Evolutionary conservation across 257 asterid species (phyloP).

Genomic region (Haberlea rhodopensis): DNA sequence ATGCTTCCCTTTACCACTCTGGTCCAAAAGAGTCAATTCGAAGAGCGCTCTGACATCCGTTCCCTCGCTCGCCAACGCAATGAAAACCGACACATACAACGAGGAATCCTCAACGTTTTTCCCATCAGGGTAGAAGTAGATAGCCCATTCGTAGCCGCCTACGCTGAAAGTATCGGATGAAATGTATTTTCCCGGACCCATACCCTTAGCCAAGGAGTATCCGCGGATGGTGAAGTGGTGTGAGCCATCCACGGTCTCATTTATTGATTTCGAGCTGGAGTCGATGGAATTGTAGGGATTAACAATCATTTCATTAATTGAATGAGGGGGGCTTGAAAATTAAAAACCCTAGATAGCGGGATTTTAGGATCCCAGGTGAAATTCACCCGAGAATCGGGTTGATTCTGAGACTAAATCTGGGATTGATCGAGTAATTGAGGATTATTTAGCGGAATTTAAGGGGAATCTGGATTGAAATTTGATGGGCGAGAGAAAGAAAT

Average conservation of each 20-base stretch:
- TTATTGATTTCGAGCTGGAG: slow-evolving; percentile 63
- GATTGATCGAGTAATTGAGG: neutral
- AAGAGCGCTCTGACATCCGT: slow-evolving; percentile 84
- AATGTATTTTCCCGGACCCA: slow-evolving; percentile 76
- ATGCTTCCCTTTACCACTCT: slow-evolving; percentile 83
- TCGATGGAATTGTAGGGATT: slow-evolving; percentile 33
- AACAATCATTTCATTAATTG: slow-evolving; percentile 47
- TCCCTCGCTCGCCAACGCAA: slow-evolving; percentile 84
- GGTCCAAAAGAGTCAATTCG: slow-evolving; percentile 77
- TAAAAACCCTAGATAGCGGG: slow-evolving; percentile 34
- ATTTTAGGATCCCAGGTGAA: neutral
- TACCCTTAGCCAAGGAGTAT: slow-evolving; percentile 84
- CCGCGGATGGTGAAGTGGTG: slow-evolving; percentile 80
- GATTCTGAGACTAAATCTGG: neutral
- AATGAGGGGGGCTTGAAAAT: slow-evolving; percentile 1
- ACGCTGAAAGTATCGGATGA: slow-evolving; percentile 70
- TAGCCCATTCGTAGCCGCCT: slow-evolving; percentile 86
- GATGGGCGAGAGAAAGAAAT: neutral
- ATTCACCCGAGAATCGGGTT: neutral
- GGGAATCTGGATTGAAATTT: neutral
- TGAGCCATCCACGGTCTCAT: slow-evolving; percentile 86
- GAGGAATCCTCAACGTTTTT: slow-evolving; percentile 77
- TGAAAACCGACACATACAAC: slow-evolving; percentile 66
- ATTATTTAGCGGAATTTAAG: neutral
- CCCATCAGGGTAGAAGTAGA: slow-evolving; percentile 85